Conservation (phyloP, 1,284 basidiomycete genomes). For the Ustilago shanxiensis region DNA sequence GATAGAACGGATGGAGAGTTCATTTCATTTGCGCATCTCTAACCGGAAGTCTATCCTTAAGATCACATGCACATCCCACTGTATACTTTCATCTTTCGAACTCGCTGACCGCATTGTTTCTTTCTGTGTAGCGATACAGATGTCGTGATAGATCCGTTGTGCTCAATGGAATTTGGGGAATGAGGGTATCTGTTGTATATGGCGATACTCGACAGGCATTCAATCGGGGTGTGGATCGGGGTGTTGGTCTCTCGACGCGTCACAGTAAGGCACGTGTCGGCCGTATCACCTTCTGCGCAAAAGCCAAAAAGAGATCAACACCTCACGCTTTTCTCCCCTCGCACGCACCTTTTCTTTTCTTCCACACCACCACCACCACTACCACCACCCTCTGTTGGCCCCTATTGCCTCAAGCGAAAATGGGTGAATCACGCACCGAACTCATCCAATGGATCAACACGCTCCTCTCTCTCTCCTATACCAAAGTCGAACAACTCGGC, state of each 20-base stretch:
- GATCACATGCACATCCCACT: slow-evolving; percentile 6
- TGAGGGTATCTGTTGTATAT: not conserved
- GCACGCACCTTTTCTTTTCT: not conserved
- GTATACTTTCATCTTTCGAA: not conserved
- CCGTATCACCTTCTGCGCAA: too few relatives aligned
- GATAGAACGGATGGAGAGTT: not conserved
- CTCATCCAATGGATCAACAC: slow-evolving; percentile 94
- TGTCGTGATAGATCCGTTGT: too few relatives aligned
- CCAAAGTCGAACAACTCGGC: slow-evolving; percentile 86
- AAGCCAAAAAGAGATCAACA: slow-evolving; percentile 19
- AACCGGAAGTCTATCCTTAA: not conserved
- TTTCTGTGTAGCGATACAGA: too few relatives aligned
- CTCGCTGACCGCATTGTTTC: not conserved
- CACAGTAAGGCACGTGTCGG: slow-evolving; percentile 21
- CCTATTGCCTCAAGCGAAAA: slow-evolving; percentile 6
- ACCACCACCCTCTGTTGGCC: not conserved
- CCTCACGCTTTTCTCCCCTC: too few relatives aligned
- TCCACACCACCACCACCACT: not conserved
- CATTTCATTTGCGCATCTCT: slow-evolving; percentile 26
- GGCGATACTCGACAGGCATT: not conserved
- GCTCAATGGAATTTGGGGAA: too few relatives aligned
- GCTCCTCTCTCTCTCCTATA: slow-evolving; percentile 88
- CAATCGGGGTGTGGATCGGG: too few relatives aligned
- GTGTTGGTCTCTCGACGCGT: too few relatives aligned
- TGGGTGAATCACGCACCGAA: slow-evolving; percentile 77